These are phyloP conservation scores for Biscogniauxia mediterranea DNA, from an alignment of 2,329 filamentous ascomycete genomes.

Conservation along the genomic window DNA sequence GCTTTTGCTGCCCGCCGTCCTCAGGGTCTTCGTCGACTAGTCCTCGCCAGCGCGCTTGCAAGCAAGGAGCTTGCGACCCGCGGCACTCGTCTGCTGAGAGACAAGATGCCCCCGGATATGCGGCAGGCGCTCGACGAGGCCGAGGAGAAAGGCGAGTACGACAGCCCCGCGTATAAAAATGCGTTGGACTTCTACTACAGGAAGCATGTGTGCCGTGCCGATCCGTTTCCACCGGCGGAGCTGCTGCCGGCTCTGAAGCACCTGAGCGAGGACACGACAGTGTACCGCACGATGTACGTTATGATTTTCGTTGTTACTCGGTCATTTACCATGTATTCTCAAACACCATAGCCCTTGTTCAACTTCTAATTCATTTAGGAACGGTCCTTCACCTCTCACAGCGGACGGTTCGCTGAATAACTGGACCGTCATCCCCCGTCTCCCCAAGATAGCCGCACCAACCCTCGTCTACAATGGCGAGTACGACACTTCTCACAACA, in stretches of 20 bases:
- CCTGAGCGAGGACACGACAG: conserved; percentile 18
- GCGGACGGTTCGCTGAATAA: conserved; percentile 13
- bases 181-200: conserved; percentile 9
- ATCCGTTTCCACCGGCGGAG: conserved; percentile 15
- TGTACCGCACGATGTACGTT: conserved; percentile 21
- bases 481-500: conserved; percentile 26
- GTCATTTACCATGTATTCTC: too few species aligned
- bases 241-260: conserved; percentile 14
- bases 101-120: conserved; percentile 13
- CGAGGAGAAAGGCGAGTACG: conserved; percentile 14
- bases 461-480: conserved; percentile 28
- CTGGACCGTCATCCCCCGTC: conserved; percentile 20
- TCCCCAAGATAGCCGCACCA: conserved; percentile 19
- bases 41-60: conserved; percentile 17
- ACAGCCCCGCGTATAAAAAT: conserved; percentile 13
- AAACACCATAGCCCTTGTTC: not conserved
- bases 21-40: conserved; percentile 10
- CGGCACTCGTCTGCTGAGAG: conserved; percentile 3
- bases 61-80: conserved; percentile 5
- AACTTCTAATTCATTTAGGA: conserved; percentile 13
- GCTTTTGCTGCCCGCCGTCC: conserved; percentile 15
- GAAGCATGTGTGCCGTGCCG: conserved; percentile 17
- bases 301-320: not conserved
- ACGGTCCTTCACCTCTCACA: conserved; percentile 19
- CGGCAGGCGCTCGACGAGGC: conserved; percentile 11